Evolutionary conservation across 495 filamentous ascomycete genomes (phyloP), one percentile per base, ranked within the genome.

Genomic region (Rusavskia elegans): DNA sequence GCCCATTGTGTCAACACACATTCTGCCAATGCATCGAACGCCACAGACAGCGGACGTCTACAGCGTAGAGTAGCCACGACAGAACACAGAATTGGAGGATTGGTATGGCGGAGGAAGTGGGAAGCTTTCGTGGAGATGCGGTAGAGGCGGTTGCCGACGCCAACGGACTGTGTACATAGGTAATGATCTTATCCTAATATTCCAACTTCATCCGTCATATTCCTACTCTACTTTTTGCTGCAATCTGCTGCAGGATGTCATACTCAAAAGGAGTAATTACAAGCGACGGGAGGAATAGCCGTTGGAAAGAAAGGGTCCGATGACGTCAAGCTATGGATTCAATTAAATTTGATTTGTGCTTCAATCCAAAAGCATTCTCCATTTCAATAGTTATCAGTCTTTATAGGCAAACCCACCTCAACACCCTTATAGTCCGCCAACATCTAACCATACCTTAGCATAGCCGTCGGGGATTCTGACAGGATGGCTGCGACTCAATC

Each of bases 401-500:
- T 27, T 3, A 6, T 5, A 27, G 7, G 7, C 25, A 27, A 27
- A 27, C 25, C 25, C 25, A 27, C 25, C 25, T 3, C 7, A 35
- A 2, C 32, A 35, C 32, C 39, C 39, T 20, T 19, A 11, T 8
- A 42, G n/a, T 21, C n/a, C 20, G 7, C 2, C n/a, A 17, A 42
- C 39, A 42, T 42, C 14, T 8, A 42, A 19, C 7, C 39, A 42
- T 19, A 19, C 7, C 39, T 19, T 19, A 17, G 32, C 32, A 14
- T 35, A 35, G 32, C 32, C 32, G 13, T 35, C 10, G 8, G 10
- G 32, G 39, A 21, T 17, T 10, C 19, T 1, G 39, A 42, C 40
- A 69, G 57, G 36, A 75, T 75, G 73, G 66, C 71, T 39, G 65
- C 70, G 46, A 71, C 67, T 50, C 55, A 66, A 32, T 63, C 75